Evolutionary conservation across 331 rosid species (phyloP).

Genomic region (Pyracantha coccinea): DNA sequence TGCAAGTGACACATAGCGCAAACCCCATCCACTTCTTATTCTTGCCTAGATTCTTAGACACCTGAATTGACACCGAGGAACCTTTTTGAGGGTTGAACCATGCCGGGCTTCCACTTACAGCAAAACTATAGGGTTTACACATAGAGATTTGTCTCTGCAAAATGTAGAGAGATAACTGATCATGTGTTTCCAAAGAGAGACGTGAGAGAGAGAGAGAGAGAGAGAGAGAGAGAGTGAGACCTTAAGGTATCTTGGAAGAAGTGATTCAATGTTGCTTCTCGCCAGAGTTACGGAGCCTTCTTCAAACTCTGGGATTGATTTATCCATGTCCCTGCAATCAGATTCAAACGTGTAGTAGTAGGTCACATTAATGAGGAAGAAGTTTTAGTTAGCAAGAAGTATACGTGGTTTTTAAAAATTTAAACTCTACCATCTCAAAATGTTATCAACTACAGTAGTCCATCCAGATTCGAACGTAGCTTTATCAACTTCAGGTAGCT

Average conservation of each 20-base stretch:
- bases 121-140: not conserved
- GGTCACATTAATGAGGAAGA: too few species aligned
- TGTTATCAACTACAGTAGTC: not conserved
- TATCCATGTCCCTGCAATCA: not conserved
- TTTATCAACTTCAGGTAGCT: not conserved
- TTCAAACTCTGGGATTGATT: not conserved
- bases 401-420: not conserved
- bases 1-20: not conserved
- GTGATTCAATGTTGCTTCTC: not conserved
- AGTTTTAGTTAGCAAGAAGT: not conserved
- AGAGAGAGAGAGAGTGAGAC: not conserved
- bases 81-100: not conserved
- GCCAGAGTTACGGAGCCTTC: not conserved
- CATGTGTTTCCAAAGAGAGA: not conserved
- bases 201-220: not conserved
- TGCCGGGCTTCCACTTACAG: not conserved
- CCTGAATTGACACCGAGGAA: not conserved
- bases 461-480: not conserved
- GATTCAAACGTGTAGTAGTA: too few species aligned
- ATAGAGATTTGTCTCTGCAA: not conserved
- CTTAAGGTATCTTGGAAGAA: constrained; percentile 3
- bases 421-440: not conserved
- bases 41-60: not conserved
- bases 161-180: not conserved
- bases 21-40: constrained; percentile 12